Conservation (phyloP, 495 filamentous ascomycete genomes). For the Aspergillus biplanus region DNA sequence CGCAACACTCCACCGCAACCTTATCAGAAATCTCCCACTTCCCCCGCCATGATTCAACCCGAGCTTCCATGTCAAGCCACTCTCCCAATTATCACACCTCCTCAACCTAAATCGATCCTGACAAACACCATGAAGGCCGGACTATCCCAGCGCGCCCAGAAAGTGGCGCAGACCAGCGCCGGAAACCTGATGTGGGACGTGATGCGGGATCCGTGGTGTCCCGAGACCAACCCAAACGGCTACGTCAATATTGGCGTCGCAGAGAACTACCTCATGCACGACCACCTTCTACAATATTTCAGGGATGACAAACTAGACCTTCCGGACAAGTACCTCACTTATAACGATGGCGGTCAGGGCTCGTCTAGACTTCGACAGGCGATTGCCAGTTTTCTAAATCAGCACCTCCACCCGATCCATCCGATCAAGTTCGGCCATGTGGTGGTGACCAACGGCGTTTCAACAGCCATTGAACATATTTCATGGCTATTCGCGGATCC, state of each 20-base stretch:
- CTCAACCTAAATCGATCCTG: too few relatives aligned
- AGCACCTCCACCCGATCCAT: slow-evolving; percentile 41
- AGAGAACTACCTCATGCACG: slow-evolving; percentile 47
- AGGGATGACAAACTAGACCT: slow-evolving; percentile 35
- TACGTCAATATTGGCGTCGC: slow-evolving; percentile 46
- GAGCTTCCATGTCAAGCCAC: too few relatives aligned
- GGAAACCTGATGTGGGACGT: slow-evolving; percentile 3
- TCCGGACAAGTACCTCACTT: slow-evolving; percentile 44
- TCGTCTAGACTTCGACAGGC: slow-evolving; percentile 39
- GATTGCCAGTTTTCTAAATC: slow-evolving; percentile 51
- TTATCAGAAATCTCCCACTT: too few relatives aligned
- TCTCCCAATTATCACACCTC: too few relatives aligned
- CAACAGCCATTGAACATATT: slow-evolving; percentile 48
- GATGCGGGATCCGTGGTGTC: slow-evolving; percentile 4
- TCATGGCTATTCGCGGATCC: slow-evolving; percentile 48
- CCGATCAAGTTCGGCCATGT: slow-evolving; percentile 46
- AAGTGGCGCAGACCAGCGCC: neutral
- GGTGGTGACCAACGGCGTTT: slow-evolving; percentile 52
- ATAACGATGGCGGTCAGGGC: slow-evolving; percentile 42
- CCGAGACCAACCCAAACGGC: slow-evolving; percentile 47
- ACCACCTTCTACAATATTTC: slow-evolving; percentile 34
- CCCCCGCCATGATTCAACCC: too few relatives aligned
- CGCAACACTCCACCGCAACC: too few relatives aligned
- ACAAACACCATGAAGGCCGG: neutral
- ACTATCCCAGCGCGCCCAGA: slow-evolving; percentile 2